A percentile compares a stretch with the other conserved stretches of the same genome.
phyloP scores from a whole-genome alignment of 2,329 filamentous ascomycete genomes.

The Colletotrichum acutatum region DNA sequence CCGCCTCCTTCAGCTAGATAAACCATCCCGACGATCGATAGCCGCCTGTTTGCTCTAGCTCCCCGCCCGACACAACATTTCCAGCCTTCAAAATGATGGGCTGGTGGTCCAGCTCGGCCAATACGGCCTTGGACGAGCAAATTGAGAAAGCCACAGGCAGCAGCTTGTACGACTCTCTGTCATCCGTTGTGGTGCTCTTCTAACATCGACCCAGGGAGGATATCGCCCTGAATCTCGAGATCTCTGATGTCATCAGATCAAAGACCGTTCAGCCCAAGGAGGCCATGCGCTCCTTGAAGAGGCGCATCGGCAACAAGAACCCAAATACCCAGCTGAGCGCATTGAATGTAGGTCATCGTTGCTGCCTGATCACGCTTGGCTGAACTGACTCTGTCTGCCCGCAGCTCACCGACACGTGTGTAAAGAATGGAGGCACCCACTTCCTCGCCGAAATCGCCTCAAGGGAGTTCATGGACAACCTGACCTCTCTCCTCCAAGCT shows the following conservation, averaged over 20 bases:
- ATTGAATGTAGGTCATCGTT: constrained; percentile 74
- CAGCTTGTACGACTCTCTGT: constrained; percentile 76
- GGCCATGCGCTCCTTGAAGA: constrained; percentile 96
- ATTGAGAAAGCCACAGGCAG: constrained; percentile 94
- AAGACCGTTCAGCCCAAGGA: constrained; percentile 98
- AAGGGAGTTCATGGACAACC: constrained; percentile 97
- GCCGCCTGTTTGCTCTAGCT: constrained; percentile 9
- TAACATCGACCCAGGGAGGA: constrained; percentile 75
- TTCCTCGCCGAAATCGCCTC: constrained; percentile 96
- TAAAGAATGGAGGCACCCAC: constrained; percentile 97
- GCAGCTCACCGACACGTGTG: constrained; percentile 96
- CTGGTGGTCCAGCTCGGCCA: constrained; percentile 94
- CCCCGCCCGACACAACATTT: constrained; percentile 24
- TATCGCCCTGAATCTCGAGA: constrained; percentile 96
- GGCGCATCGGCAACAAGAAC: constrained; percentile 95
- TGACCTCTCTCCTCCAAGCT: constrained; percentile 88
- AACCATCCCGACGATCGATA: constrained; percentile 7
- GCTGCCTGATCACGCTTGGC: constrained; percentile 32
- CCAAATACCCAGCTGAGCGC: constrained; percentile 96
- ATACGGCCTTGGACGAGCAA: constrained; percentile 94
- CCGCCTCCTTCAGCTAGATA: background rate
- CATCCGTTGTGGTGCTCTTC: constrained; percentile 25
- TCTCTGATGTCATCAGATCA: constrained; percentile 96
- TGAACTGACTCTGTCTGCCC: constrained; percentile 35
- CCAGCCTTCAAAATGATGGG: constrained; percentile 74